These are phyloP conservation scores for Rhizopus microsporus DNA, from an alignment of 371 early-diverging fungal species.

Conservation along the genomic window DNA sequence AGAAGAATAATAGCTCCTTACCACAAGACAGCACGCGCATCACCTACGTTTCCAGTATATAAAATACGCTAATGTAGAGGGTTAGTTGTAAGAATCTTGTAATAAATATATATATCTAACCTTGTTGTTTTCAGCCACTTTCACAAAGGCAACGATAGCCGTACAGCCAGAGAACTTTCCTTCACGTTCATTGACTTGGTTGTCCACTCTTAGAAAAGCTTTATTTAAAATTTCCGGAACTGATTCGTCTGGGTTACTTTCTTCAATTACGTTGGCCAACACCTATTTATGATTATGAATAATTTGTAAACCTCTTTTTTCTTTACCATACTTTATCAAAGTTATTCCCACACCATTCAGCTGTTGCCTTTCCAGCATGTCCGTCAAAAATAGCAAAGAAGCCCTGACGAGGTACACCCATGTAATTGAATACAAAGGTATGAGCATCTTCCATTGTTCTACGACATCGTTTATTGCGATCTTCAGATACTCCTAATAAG, in stretches of 20 bases:
- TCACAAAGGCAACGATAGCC: conserved; percentile 82
- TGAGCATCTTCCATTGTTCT: conserved; percentile 99
- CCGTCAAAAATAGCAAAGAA: conserved; percentile 98
- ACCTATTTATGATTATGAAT: conserved; percentile 12
- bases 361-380: conserved; percentile 96
- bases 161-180: conserved; percentile 90
- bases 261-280: conserved; percentile 22
- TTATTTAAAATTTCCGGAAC: conserved; percentile 84
- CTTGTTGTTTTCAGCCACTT: conserved; percentile 37
- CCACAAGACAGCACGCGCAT: conserved; percentile 92
- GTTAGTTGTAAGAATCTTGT: not conserved
- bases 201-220: conserved; percentile 84
- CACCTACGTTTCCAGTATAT: conserved; percentile 96
- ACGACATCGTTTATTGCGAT: conserved; percentile 86
- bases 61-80: conserved; percentile 66
- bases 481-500: conserved; percentile 76
- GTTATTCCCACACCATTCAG: conserved; percentile 94
- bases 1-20: conserved; percentile 21
- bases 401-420: conserved; percentile 76
- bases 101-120: conserved; percentile 20
- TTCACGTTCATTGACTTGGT: conserved; percentile 71
- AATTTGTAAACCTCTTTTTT: conserved; percentile 4
- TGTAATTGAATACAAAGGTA: conserved; percentile 78
- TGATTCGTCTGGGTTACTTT: conserved; percentile 21
- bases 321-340: conserved; percentile 70